Base-by-base conservation (phyloP, 306 rosid genomes). In the Cucumis melo region DNA sequence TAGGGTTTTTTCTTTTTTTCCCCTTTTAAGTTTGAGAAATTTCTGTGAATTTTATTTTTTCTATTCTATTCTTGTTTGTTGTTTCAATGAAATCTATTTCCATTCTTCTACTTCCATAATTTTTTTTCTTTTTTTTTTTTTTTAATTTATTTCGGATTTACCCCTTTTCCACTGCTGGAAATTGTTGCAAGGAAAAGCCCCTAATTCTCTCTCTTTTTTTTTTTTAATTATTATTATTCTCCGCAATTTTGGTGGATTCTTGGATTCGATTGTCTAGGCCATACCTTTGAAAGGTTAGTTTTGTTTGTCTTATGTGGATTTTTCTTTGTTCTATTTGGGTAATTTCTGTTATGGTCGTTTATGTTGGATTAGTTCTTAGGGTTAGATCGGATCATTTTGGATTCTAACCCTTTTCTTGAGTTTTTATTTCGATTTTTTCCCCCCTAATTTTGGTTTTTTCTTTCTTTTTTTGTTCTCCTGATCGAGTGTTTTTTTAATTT, bases 111-210 rank as follows among this genome's bases (percentile, higher is more conserved):
- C 29, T 54, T 56, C 51, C 6, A 32, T 74, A n/a, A 17, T 36
- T 62, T 70, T 62, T 70, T 71, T 74, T 71, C n/a, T n/a, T n/a
- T n/a, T n/a, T n/a, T n/a, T n/a, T n/a, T n/a, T n/a, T n/a, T n/a
- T n/a, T n/a, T n/a, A n/a, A n/a, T n/a, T 74, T 19, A 27, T 80
- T 66, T 85, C 90, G 13, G 77, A 82, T 84, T 78, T 87, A 66
- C 90, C 85, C 90, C 76, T 78, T 46, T 68, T 80, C 71, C 77
- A 71, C 59, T 50, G 20, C 44, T 48, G 7, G 76, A 21, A 46
- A 4, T 46, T 7, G 56, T 16, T 73, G 77, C 57, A 17, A 17
- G 10, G 48, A 53, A 32, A 51, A 29, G 24, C 1, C 34, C 9
- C 60, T 20, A 27, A 24, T 74, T 54, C 32, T 17, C 27, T 73